Base-by-base conservation (phyloP, 148 eudicot species). In the Rhododendron ferrugineum region DNA sequence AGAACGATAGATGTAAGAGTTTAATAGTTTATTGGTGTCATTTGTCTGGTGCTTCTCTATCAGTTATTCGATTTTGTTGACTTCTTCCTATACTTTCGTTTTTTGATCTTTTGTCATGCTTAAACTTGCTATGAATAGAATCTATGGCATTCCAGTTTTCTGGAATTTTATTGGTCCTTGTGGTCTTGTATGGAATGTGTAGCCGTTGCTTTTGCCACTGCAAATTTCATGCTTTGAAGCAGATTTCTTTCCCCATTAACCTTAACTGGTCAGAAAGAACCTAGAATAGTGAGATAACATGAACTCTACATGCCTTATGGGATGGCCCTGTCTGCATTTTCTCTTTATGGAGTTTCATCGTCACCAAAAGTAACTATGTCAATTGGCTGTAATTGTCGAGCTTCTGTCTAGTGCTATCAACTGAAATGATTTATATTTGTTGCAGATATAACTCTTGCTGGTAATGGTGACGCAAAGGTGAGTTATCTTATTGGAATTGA, bases 371-470 rank as follows among this genome's bases (percentile, higher is more conserved):
- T 4, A 73, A 34, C 68, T 56, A 8, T 54, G 23, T 5, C 36
- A 18, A 4, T n/a, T 62, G 11, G 32, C 52, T 64, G 58, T 23
- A 82, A n/a, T 60, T 23, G 44, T 64, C 7, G 2, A 42, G 56
- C 50, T 42, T 60, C 50, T 30, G 47, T 62, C 26, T n/a, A n/a
- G 23, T 81, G 42, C 22, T 70, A 13, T 22, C 36, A 0, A 5
- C 66, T 54, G 30, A 79, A 47, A 32, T 54, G 70, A 46, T 32
- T 83, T 73, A 49, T 36, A 49, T 73, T 84, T 84, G 66, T 66
- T 84, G 66, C 78, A 84, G 85, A 36, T 73, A 32, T 73, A 73
- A 34, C 49, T 73, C 13, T 36, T 28, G 85, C 85, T 20, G 34
- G 80, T 16, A 84, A 22, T 52, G 85, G 37, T 34, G 37, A 34